These are phyloP conservation scores for Barbatosphaeria neglecta DNA, from an alignment of 495 filamentous ascomycete genomes.

Conservation along the genomic window DNA sequence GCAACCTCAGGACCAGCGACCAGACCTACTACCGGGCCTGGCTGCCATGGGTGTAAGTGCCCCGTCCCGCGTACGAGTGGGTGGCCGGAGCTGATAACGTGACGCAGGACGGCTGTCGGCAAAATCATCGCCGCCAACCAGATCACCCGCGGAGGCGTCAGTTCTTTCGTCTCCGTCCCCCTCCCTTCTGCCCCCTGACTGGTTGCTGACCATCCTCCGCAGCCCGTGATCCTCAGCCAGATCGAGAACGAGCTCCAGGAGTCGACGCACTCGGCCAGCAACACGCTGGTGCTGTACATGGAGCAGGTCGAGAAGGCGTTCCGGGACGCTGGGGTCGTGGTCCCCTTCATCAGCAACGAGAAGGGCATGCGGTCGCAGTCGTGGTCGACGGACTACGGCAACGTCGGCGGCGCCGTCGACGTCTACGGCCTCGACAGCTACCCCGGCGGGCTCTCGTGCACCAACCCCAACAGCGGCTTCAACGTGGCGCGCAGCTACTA, in stretches of 20 bases:
- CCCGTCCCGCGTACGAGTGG: too few relatives aligned
- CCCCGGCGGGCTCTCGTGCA: slow-evolving; percentile 42
- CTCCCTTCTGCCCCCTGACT: not conserved
- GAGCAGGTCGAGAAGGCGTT: slow-evolving; percentile 37
- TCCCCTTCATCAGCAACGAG: slow-evolving; percentile 42
- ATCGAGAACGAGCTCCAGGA: slow-evolving; percentile 44
- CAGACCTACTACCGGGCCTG: slow-evolving; percentile 43
- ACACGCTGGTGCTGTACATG: slow-evolving; percentile 39
- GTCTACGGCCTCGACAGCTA: slow-evolving; percentile 46
- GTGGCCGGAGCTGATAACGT: too few relatives aligned
- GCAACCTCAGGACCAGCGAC: slow-evolving; percentile 45
- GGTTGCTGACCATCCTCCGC: not conserved
- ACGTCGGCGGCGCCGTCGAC: slow-evolving; percentile 44
- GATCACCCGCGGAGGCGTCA: slow-evolving; percentile 40
- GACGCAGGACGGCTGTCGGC: slow-evolving; percentile 23
- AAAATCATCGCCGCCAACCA: slow-evolving; percentile 40
- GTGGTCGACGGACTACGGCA: slow-evolving; percentile 44
- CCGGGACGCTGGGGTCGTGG: slow-evolving; percentile 34
- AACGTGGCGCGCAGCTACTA: slow-evolving; percentile 41
- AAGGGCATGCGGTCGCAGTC: slow-evolving; percentile 38
- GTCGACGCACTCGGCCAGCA: slow-evolving; percentile 19
- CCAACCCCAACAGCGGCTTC: slow-evolving; percentile 37
- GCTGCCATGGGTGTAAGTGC: slow-evolving; percentile 33
- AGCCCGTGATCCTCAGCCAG: slow-evolving; percentile 40
- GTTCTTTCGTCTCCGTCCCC: not conserved